phyloP scores from a whole-genome alignment of 75 land plant species.

The Gnetum montanum region DNA sequence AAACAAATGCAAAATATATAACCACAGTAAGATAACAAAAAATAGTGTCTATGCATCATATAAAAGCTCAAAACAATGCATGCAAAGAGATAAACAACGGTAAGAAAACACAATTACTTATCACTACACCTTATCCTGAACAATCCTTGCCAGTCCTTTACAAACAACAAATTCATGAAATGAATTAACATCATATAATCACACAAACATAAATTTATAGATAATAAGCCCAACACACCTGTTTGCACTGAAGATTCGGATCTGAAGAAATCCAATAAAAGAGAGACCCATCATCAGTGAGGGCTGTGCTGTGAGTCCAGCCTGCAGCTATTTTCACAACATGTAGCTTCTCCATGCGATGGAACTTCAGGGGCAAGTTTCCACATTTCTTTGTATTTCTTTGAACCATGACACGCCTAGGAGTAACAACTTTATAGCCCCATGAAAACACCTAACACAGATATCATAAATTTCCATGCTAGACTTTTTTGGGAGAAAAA shows the following conservation, averaged over 20 bases:
- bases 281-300: slow-evolving; percentile 84
- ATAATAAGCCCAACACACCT: slow-evolving; percentile 39
- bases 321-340: slow-evolving; percentile 81
- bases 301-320: slow-evolving; percentile 74
- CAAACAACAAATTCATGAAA: too few species aligned
- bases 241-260: slow-evolving; percentile 74
- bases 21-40: neutral
- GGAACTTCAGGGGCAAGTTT: slow-evolving; percentile 59
- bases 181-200: too few species aligned
- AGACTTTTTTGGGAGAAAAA: too few species aligned
- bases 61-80: neutral
- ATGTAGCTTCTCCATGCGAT: slow-evolving; percentile 62
- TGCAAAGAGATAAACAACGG: neutral
- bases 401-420: slow-evolving; percentile 62
- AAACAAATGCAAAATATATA: neutral
- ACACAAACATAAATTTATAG: too few species aligned
- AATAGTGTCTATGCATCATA: neutral
- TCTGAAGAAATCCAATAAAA: slow-evolving; percentile 89
- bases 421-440: slow-evolving; percentile 91
- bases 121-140: too few species aligned
- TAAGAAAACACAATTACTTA: too few species aligned
- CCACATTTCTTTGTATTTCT: slow-evolving; percentile 77
- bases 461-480: too few species aligned
- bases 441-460: slow-evolving; percentile 75
- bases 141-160: too few species aligned